phyloP scores from a whole-genome alignment of 345 rosid species.

The Camelina neglecta region DNA sequence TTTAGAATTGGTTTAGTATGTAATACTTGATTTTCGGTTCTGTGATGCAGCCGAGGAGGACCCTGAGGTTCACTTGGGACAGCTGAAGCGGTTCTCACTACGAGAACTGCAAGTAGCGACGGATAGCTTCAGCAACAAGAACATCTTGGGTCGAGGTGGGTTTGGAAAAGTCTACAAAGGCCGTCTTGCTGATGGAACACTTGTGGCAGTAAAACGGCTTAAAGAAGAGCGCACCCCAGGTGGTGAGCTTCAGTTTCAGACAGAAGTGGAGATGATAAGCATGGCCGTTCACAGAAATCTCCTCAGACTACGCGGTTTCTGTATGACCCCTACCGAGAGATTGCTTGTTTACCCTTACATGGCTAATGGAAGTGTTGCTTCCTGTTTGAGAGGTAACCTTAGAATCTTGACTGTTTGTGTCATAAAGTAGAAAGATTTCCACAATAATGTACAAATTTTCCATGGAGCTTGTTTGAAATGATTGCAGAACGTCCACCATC shows the following conservation, averaged over 20 bases:
- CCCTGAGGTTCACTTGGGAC: slow-evolving; percentile 94
- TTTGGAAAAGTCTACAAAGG: slow-evolving; percentile 97
- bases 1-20: neutral
- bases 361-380: slow-evolving; percentile 99
- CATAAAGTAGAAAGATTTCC: neutral
- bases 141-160: slow-evolving; percentile 94
- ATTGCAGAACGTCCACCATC: slow-evolving; percentile 73
- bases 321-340: slow-evolving; percentile 96
- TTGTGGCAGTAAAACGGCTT: slow-evolving; percentile 89
- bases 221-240: slow-evolving; percentile 98
- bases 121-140: slow-evolving; percentile 88
- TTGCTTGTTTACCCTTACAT: slow-evolving; percentile 93
- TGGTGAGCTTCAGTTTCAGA: slow-evolving; percentile 95
- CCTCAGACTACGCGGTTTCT: slow-evolving; percentile 82
- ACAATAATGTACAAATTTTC: neutral
- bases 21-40: neutral
- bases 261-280: slow-evolving; percentile 97
- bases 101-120: slow-evolving; percentile 93
- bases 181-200: slow-evolving; percentile 86
- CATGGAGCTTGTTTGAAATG: slow-evolving; percentile 1
- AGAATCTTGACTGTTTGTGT: neutral
- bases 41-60: slow-evolving; percentile 83
- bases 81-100: slow-evolving; percentile 89
- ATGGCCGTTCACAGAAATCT: slow-evolving; percentile 98
- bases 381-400: slow-evolving; percentile 80